Evolutionary conservation across 805 yeast genomes (phyloP), one percentile per base, ranked within the genome.

Genomic region (Nakazawaea molendinolei): DNA sequence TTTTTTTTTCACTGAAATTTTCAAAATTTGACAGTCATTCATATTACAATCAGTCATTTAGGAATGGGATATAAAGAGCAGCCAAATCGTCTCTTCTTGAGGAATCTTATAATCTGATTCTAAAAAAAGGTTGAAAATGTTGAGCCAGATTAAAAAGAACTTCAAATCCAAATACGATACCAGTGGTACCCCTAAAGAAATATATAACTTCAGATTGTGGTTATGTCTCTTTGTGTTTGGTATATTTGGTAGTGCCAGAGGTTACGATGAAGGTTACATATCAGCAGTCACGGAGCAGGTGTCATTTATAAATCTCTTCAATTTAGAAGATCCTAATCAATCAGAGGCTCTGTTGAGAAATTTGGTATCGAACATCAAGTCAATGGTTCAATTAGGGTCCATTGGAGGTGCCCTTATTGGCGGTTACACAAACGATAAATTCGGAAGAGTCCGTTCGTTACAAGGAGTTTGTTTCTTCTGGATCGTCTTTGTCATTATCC

Each of bases 351-450:
- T 61, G 9, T 28, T 65, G n/a, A 77, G 77, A 4, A 57, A 67
- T 43, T 50, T 69, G 43, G 63, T 63, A 43, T 69, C 77, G 5
- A 74, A 71, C 48, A 74, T 74, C 46, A 63, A 73, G 4, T 58
- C 78, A 5, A 75, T 75, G 79, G 79, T 74, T 7, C 76, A 70
- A 45, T 49, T 74, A 20, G 77, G 77, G 3, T 39, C 42, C 16
- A 63, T 73, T 25, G 76, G 70, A 26, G 81, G 81, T 14, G 58
- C 76, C 15, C 35, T 73, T 12, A 34, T 73, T 16, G 71, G 78
- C 1, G 61, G 67, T 49, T 64, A 57, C 40, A 48, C 70, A 1
- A 69, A 66, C 25, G 80, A 75, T 46, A 57, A 56, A 30, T 45
- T 74, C 25, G 81, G 81, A 14, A 60, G 79, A 46, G 60, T 71